Evolutionary conservation across 345 rosid species (phyloP), one percentile per base, ranked within the genome.

Genomic region (Populus davidiana): DNA sequence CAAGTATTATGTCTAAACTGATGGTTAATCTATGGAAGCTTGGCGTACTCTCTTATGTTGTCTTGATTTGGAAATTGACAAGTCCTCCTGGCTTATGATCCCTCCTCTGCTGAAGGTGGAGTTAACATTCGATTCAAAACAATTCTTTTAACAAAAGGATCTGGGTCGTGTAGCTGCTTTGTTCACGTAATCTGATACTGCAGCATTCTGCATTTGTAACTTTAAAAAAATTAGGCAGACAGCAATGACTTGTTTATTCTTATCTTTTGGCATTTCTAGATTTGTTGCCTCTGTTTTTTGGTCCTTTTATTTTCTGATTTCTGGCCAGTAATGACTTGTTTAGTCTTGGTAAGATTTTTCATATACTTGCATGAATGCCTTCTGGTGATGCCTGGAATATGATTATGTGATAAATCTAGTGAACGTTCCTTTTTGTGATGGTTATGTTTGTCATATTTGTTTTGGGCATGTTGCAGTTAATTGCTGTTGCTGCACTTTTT

Each of bases 401-500:
- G 27, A 59, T 59, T 23, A 69, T 49, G 21, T 25, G 12, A 43
- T 9, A 36, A 67, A 18, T 74, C 36, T 25, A 31, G 21, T 49
- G 6, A 29, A 69, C 12, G 3, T 50, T 62, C 41, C 20, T 33
- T 63, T 44, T 21, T 63, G 64, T 12, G 12, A 54, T 76, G 47
- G 18, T 69, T 64, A n/a, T 63, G 50, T 77, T 56, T 23, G 62
- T 76, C 9, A 27, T 76, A 33, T 65, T 56, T 70, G 75, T 47
- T 59, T 27, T 80, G 61, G 13, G 12, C 81, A 54, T 77, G 25
- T 79, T 83, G 83, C 90, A 92, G 97, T 66, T 90, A 81, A 87
- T 92, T 79, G 91, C 97, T 39, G 87, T 92, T 64, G 97, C 94
- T 83, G 88, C 93, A 62, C 89, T 92, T 66, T 92, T 92, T 84